These are phyloP conservation scores for Scheffersomyces quercinus DNA, from an alignment of 1,139 yeast species.

Conservation along the genomic window DNA sequence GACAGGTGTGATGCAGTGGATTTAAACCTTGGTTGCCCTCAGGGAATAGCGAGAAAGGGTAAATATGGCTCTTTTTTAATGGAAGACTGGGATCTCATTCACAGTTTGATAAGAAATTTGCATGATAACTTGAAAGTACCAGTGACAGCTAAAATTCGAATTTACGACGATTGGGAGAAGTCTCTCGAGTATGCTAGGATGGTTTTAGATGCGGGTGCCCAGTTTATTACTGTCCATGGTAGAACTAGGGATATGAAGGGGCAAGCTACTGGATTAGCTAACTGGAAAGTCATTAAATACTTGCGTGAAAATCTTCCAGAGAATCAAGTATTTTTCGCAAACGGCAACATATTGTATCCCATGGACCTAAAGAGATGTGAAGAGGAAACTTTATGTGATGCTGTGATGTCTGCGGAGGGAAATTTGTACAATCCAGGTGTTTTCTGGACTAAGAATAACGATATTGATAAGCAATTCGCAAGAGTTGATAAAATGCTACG, in stretches of 20 bases:
- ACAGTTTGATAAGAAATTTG: slow-evolving; percentile 65
- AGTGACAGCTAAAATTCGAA: slow-evolving; percentile 93
- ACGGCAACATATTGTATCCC: slow-evolving; percentile 88
- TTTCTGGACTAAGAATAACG: slow-evolving; percentile 58
- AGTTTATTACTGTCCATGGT: slow-evolving; percentile 91
- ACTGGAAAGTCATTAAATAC: slow-evolving; percentile 79
- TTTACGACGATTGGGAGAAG: slow-evolving; percentile 83
- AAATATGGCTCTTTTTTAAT: slow-evolving; percentile 92
- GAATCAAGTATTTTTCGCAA: slow-evolving; percentile 88
- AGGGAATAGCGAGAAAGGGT: slow-evolving; percentile 94
- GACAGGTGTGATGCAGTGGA: slow-evolving; percentile 94
- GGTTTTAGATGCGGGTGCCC: slow-evolving; percentile 96
- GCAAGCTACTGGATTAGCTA: slow-evolving; percentile 91
- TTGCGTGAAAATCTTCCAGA: slow-evolving; percentile 76
- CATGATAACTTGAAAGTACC: slow-evolving; percentile 79
- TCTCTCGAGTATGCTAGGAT: slow-evolving; percentile 83
- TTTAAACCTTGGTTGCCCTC: slow-evolving; percentile 94
- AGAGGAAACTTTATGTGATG: slow-evolving; percentile 70
- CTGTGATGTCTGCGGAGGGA: slow-evolving; percentile 97
- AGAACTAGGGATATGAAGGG: slow-evolving; percentile 98
- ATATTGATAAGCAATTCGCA: slow-evolving; percentile 71
- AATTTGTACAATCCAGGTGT: slow-evolving; percentile 92
- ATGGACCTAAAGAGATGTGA: slow-evolving; percentile 74
- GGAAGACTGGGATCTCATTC: slow-evolving; percentile 94
- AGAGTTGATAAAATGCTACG: slow-evolving; percentile 80